Conservation (phyloP, 2,329 filamentous ascomycete species). For the Neonectria coccinea region DNA sequence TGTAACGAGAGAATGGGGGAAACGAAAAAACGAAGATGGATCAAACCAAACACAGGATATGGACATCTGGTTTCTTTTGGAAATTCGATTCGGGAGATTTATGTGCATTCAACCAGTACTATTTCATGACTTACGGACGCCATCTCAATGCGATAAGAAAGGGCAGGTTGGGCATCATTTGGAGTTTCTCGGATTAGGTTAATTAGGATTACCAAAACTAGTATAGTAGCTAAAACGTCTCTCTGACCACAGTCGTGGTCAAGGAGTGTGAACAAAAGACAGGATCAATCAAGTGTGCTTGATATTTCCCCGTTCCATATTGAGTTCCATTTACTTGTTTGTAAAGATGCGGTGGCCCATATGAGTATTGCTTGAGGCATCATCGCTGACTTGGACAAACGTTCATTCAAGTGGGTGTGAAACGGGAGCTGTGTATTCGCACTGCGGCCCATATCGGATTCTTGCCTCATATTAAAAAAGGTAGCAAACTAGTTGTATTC, state of each 20-base stretch:
- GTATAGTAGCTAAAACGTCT: background rate
- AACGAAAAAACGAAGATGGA: background rate
- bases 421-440: background rate
- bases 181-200: conserved; percentile 5
- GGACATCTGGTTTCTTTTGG: background rate
- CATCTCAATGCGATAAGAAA: background rate
- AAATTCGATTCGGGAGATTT: background rate
- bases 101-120: conserved; percentile 6
- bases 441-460: background rate
- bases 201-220: background rate
- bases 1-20: conserved; percentile 27
- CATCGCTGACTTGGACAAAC: background rate
- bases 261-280: background rate
- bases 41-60: background rate
- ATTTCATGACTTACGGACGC: conserved; percentile 36
- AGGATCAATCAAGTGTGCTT: background rate
- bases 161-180: background rate
- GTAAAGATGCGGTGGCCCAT: background rate
- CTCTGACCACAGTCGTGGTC: background rate
- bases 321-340: background rate
- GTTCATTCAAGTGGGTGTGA: background rate
- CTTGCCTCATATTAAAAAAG: background rate
- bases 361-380: background rate
- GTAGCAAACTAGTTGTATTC: background rate
- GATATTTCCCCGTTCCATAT: background rate